Evolutionary conservation across 306 rosid genomes (phyloP).

Genomic region (Quercus agrifolia): DNA sequence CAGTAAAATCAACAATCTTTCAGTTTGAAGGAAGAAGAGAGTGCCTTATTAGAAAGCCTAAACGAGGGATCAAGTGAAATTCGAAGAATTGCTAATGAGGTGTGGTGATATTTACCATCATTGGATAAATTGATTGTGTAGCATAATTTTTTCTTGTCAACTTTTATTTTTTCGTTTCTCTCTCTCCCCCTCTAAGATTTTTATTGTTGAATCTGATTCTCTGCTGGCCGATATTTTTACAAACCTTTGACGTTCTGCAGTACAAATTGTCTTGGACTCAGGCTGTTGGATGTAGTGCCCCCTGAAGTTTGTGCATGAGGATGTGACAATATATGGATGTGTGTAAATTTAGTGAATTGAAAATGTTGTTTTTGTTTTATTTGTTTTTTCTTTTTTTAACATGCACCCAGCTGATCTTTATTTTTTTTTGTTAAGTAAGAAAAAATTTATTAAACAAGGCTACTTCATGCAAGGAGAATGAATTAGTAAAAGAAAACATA

Average conservation of each 20-base stretch:
- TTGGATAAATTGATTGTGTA: slow-evolving; percentile 4
- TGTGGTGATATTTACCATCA: slow-evolving; percentile 16
- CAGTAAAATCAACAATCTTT: slow-evolving; percentile 21
- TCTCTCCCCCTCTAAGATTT: background rate
- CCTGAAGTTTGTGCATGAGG: background rate
- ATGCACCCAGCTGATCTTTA: too few relatives aligned
- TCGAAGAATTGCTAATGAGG: slow-evolving; percentile 45
- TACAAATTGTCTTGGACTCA: background rate
- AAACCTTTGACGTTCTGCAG: background rate
- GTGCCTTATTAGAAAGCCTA: slow-evolving; percentile 27
- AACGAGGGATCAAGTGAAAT: slow-evolving; percentile 33
- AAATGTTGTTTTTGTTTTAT: background rate
- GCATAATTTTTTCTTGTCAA: background rate
- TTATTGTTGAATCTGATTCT: background rate
- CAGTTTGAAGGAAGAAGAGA: slow-evolving; percentile 73
- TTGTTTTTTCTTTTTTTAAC: too few relatives aligned
- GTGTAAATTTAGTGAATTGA: background rate
- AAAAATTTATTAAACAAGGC: too few relatives aligned
- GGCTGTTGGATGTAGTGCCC: background rate
- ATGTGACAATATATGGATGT: background rate
- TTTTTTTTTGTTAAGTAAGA: too few relatives aligned
- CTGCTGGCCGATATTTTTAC: background rate
- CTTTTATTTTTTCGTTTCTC: background rate
- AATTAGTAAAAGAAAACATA: too few relatives aligned
- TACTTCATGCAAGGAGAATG: too few relatives aligned